Evolutionary conservation across 2,329 filamentous ascomycete genomes (phyloP), one percentile per base, ranked within the genome.

Genomic region (Ilyonectria destructans): DNA sequence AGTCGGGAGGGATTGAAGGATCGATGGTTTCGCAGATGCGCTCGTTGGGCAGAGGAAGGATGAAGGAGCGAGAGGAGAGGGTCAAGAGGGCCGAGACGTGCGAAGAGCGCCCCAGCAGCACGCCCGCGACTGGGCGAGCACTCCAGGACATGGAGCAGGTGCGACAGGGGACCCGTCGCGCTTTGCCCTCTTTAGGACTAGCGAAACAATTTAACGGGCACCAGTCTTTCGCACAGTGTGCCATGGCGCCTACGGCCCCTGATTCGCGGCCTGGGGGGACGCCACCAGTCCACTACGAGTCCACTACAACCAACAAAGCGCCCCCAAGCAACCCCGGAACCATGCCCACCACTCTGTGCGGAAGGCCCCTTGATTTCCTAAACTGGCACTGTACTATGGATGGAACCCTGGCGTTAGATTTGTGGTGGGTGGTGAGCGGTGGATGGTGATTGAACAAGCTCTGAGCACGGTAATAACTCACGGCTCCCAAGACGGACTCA

Each of bases 31-130:
- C 66, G 63, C 43, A 59, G 59, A 71, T 72, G 67, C 71, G 70
- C 72, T 75, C 61, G 72, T 73, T 70, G 61, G 60, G 64, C 69
- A 23, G 61, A 57, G 70, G 69, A 69, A 75, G 69, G 74, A 76
- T 75, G 74, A 72, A 75, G 65, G 74, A 75, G 70, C 70, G 60
- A 72, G 67, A 74, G 69, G 67, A 63, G 71, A 72, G 69, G 66
- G 67, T 76, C 69, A 65, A 74, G 68, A 73, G 71, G 66, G 61
- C 49, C 70, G 61, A 70, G 70, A 57, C 49, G 65, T 64, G 60
- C 65, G 49, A 65, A 56, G 66, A 70, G 64, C 58, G 65, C 67
- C 59, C 67, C 65, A 51, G 67, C 61, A 56, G 52, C 26, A 45
- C 54, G 55, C 60, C 66, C 62, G 62, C 64, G 65, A 71, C 62